Evolutionary conservation across 2,329 filamentous ascomycete species (phyloP), one percentile per base, ranked within the genome.

Genomic region (Hypoxylon sp.): DNA sequence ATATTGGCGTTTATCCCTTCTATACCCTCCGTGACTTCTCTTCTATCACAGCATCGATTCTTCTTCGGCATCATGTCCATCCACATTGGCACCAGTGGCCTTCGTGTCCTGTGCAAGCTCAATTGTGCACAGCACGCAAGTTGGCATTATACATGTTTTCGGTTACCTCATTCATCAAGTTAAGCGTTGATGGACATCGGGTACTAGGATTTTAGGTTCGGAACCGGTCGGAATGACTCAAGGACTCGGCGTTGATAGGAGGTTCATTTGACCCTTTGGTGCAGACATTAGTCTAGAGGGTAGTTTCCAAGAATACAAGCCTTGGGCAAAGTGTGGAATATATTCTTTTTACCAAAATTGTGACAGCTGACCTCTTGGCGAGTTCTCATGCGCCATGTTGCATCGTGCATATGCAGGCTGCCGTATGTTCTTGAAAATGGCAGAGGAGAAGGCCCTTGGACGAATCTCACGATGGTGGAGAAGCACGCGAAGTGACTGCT

Each of bases 321-420:
- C 64, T 66, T 70, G 66, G 63, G 67, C 61, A 57, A 69, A 61
- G 61, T 56, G 54, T 48, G 56, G 66, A 65, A 57, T 69, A 71
- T 69, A 69, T 67, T 60, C n/a, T 48, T 35, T 58, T 1, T 56
- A 17, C 25, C n/a, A 35, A 42, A 51, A 58, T 31, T 44, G 61
- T 64, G 54, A 67, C 51, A 33, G 33, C 48, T 35, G 35, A 64
- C 22, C 35, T 53, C 66, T 65, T 68, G 67, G 62, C 69, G 63
- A 53, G 58, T 50, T 40, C 22, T 69, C 58, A 61, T 55, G 61
- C 67, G 59, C 54, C 10, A 53, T 51, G 63, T 67, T 69, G 70
- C 66, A 72, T 67, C 33, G 33, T 64, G 70, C 68, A 71, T 72
- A 70, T 72, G 70, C 70, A 59, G 55, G 70, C 56, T 59, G 49